Conservation (phyloP, 768 basidiomycete species). For the Russula ochroleuca region DNA sequence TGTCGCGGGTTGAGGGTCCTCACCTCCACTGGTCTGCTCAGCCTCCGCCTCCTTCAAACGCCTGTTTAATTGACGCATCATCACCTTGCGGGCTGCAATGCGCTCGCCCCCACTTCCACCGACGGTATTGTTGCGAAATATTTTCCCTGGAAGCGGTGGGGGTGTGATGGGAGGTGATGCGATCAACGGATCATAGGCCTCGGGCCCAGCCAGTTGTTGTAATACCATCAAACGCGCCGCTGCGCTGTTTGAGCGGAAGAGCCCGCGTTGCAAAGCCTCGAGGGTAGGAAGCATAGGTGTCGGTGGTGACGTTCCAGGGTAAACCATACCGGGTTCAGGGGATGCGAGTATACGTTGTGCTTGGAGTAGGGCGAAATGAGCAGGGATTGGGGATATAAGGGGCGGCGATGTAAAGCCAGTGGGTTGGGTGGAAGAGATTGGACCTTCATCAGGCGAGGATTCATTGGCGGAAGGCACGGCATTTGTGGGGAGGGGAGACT, state of each 20-base stretch:
- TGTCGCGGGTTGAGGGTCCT: conserved; percentile 38
- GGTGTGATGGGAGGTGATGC: conserved; percentile 46
- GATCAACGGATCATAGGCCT: conserved; percentile 52
- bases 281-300: conserved; percentile 70
- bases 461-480: conserved; percentile 49
- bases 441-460: conserved; percentile 56
- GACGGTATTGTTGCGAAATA: conserved; percentile 70
- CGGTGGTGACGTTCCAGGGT: conserved; percentile 62
- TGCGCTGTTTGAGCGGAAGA: conserved; percentile 87
- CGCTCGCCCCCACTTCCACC: conserved; percentile 80
- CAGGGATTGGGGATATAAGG: conserved; percentile 53
- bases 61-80: conserved; percentile 61
- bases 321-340: conserved; percentile 53
- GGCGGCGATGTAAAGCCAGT: conserved; percentile 32
- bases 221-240: conserved; percentile 76
- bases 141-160: conserved; percentile 45
- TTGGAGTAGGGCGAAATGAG: conserved; percentile 40
- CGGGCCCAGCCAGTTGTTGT: conserved; percentile 76
- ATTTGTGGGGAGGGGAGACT: conserved; percentile 44
- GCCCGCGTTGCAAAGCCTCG: conserved; percentile 47
- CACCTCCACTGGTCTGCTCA: conserved; percentile 56
- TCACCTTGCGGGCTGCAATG: conserved; percentile 60
- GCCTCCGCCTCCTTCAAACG: conserved; percentile 57
- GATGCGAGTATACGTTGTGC: conserved; percentile 31
- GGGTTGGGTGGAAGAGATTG: conserved; percentile 32